Evolutionary conservation across 257 asterid genomes (phyloP), one percentile per base, ranked within the genome.

Genomic region (Craterostigma plantagineum): DNA sequence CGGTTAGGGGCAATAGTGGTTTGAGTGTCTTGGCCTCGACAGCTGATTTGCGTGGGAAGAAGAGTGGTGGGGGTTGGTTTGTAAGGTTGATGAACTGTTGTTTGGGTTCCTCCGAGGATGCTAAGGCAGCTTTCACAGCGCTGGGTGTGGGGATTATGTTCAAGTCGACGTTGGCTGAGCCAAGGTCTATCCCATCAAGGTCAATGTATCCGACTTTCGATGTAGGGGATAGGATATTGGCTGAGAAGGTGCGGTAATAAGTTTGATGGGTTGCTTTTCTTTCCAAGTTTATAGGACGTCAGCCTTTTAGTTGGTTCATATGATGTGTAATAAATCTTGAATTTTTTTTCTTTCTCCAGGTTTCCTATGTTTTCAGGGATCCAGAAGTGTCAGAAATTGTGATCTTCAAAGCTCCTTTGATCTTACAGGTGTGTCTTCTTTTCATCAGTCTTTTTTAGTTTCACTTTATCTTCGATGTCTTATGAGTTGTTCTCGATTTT

Each of bases 131-230:
- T 39, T 65, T 79, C 41, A 90, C 95, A 36, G 99, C 95, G 40
- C 63, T 83, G 54, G 77, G 92, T 10, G 78, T 90, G 16, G 70
- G 75, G 23, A 59, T 90, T 38, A 50, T 90, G 58, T 90, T 77
- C 53, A 77, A 66, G 61, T 90, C 99, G 9, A 62, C 80, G 37
- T 52, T 90, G 69, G 99, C 99, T 0, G 95, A 82, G 73, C 95
- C 98, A 1, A 79, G 95, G 77, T 83, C 95, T 11, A 90, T 90
- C 57, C 93, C 95, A 14, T 76, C 98, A 10, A 52, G 79, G 34
- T 90, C 98, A 18, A 90, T 90, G 98, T 72, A 33, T 57, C 98
- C 98, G 30, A 90, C 98, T 35, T 86, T 90, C 17, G 86, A 76
- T 53, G 91, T 66, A 16, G 98, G 95, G 11, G 98, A 90, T 27